Evolutionary conservation across 805 yeast genomes (phyloP).

Genomic region (Metschnikowia peoriensis): DNA sequence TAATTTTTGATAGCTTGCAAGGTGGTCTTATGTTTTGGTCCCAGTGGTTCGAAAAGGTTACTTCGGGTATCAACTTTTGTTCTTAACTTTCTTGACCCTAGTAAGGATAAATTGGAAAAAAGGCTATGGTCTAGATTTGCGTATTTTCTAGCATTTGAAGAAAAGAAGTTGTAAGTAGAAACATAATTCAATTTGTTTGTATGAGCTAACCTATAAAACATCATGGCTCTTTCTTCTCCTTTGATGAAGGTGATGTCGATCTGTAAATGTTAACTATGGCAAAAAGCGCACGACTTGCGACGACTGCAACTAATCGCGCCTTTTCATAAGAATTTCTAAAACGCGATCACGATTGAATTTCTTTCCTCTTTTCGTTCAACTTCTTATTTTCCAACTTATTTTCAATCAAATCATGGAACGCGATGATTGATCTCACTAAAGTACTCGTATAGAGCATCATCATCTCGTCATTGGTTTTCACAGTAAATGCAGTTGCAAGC

Average conservation of each 20-base stretch:
- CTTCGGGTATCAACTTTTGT: background rate
- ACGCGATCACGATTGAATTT: background rate
- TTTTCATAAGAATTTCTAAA: background rate
- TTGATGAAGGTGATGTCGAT: background rate
- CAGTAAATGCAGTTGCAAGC: constrained; percentile 76
- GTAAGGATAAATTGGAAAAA: constrained; percentile 30
- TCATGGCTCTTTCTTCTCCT: background rate
- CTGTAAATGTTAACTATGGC: constrained; percentile 4
- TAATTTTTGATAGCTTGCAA: background rate
- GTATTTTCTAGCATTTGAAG: constrained; percentile 33
- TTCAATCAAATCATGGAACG: constrained; percentile 95
- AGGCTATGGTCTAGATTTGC: constrained; percentile 33
- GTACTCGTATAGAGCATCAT: constrained; percentile 91
- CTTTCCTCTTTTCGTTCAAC: constrained; percentile 22
- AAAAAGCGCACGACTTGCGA: constrained; percentile 14
- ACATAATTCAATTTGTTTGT: constrained; percentile 23
- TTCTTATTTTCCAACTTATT: constrained; percentile 81
- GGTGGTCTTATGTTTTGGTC: background rate
- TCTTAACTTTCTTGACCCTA: constrained; percentile 3
- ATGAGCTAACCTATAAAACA: constrained; percentile 20
- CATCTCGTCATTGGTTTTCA: constrained; percentile 92
- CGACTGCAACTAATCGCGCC: constrained; percentile 2
- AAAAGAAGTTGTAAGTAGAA: constrained; percentile 35
- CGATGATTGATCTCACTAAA: constrained; percentile 88
- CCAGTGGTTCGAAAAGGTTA: background rate